These are phyloP conservation scores for Neurospora sp. DNA, from an alignment of 495 filamentous ascomycete species.

Conservation along the genomic window DNA sequence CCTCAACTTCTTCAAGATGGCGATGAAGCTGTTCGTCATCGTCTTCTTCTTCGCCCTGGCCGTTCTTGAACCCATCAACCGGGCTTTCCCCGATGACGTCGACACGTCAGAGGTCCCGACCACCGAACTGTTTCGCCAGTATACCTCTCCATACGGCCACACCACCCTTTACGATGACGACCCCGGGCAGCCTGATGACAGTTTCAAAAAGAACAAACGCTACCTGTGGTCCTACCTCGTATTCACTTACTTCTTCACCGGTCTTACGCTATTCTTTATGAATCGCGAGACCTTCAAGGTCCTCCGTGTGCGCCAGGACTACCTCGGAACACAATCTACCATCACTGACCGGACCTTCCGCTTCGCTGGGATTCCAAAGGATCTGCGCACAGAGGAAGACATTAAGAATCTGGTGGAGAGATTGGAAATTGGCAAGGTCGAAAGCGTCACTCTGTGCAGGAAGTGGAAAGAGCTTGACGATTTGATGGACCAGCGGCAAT, in stretches of 20 bases:
- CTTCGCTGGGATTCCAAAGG: conserved; percentile 75
- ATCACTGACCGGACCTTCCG: conserved; percentile 90
- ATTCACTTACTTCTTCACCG: conserved; percentile 86
- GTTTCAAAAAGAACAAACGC: conserved; percentile 23
- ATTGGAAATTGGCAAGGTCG: conserved; percentile 85
- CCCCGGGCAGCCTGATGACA: conserved; percentile 20
- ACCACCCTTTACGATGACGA: neutral
- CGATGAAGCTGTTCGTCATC: conserved; percentile 68
- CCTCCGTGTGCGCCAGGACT: conserved; percentile 77
- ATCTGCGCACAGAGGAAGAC: conserved; percentile 68
- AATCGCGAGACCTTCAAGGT: conserved; percentile 71
- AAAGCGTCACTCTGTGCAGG: conserved; percentile 76
- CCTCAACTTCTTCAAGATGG: conserved; percentile 87
- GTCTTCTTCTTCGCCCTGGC: conserved; percentile 70
- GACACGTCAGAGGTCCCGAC: conserved; percentile 2
- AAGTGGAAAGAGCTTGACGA: conserved; percentile 79
- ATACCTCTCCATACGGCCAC: conserved; percentile 1
- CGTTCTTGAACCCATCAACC: conserved; percentile 80
- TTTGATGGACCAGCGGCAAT: conserved; percentile 57
- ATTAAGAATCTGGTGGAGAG: conserved; percentile 84
- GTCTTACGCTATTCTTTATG: conserved; percentile 71
- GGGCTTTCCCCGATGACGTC: conserved; percentile 35
- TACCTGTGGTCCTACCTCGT: conserved; percentile 92
- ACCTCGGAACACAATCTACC: conserved; percentile 85
- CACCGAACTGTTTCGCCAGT: conserved; percentile 6